Evolutionary conservation across 2,329 filamentous ascomycete species (phyloP).

Genomic region (Amphichorda felina): DNA sequence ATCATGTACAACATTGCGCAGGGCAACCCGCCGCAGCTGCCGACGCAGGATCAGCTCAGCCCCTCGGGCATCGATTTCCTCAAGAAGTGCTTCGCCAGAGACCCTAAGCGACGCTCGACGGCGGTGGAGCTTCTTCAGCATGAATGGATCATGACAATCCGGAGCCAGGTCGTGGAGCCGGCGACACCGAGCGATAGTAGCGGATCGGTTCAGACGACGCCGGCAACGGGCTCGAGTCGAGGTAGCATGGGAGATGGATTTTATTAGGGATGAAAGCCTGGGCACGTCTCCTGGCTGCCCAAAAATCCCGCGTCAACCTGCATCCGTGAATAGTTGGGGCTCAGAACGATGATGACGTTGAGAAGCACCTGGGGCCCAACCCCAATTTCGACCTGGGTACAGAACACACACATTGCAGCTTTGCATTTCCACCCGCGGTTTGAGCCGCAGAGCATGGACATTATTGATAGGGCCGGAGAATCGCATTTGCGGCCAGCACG

Average conservation of each 20-base stretch:
- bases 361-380: background rate
- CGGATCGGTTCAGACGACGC: constrained; percentile 25
- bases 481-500: background rate
- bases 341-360: background rate
- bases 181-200: constrained; percentile 47
- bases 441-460: too few species aligned
- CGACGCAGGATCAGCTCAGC: constrained; percentile 72
- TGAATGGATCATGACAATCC: constrained; percentile 70
- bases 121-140: constrained; percentile 87
- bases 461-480: too few species aligned
- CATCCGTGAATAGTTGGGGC: background rate
- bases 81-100: constrained; percentile 72
- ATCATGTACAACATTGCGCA: constrained; percentile 99
- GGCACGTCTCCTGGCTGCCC: background rate
- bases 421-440: too few species aligned
- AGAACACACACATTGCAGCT: too few species aligned
- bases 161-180: constrained; percentile 53
- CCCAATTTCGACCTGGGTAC: too few species aligned
- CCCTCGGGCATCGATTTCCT: constrained; percentile 80
- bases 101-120: constrained; percentile 66
- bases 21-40: constrained; percentile 82
- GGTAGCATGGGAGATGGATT: constrained; percentile 18
- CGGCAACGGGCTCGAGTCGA: constrained; percentile 17
- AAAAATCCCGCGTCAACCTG: too few species aligned
- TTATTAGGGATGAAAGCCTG: constrained; percentile 9